Base-by-base conservation (phyloP, 768 basidiomycete genomes). In the Agrocybe praecox region DNA sequence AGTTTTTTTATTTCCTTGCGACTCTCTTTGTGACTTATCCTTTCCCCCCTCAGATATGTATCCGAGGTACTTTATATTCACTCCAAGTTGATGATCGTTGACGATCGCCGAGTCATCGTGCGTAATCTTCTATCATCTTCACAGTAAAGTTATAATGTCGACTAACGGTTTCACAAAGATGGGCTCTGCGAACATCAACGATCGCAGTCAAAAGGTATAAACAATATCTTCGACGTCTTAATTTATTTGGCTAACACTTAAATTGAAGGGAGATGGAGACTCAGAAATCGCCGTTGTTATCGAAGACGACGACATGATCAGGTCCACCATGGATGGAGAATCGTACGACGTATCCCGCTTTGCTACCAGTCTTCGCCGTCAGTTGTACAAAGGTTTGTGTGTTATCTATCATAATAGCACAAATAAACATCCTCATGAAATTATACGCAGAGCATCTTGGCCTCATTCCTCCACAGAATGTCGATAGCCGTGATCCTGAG, bases 211-310 rank as follows among this genome's bases (percentile, higher is more conserved):
- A 72, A 88, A 82, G 80, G 88, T 82, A 57, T 29, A n/a, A n/a
- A n/a, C n/a, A n/a, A n/a, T n/a, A n/a, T n/a, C n/a, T n/a, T n/a
- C n/a, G n/a, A n/a, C n/a, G n/a, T n/a, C n/a, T n/a, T n/a, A n/a
- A n/a, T 36, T 70, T 36, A 4, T 18, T 24, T 26, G 6, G 19
- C 54, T 17, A 24, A 23, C 24, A 49, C 22, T 57, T 60, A 46
- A 65, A 12, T 26, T 19, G 1, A 54, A 89, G 86, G 96, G 96
- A 22, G 90, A 96, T 61, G 94, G 93, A 32, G 94, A 96, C 71
- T 96, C 94, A 1, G 97, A 98, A 74, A 96, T 98, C 60, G 92
- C 91, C 7, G 73, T 97, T 8, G 86, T 98, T 18, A 88, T 97
- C 26, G 96, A 98, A 71, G 96, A 99, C 65, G 74, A 80, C 0